These are phyloP conservation scores for Podaxis sp. DNA, from an alignment of 768 basidiomycete species.

Conservation along the genomic window DNA sequence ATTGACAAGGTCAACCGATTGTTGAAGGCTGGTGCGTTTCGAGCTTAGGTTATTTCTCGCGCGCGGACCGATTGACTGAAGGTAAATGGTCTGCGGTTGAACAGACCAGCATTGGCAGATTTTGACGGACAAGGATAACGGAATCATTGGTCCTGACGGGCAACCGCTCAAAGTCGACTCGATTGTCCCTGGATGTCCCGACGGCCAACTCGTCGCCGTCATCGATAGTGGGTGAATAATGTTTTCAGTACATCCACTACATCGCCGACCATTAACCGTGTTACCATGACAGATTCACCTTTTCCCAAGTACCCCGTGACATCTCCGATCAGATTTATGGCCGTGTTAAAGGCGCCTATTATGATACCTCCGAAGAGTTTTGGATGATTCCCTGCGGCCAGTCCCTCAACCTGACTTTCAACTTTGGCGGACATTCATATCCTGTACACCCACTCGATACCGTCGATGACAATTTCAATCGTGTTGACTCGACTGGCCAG, in stretches of 20 bases:
- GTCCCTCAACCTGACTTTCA: slow-evolving; percentile 67
- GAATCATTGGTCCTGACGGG: slow-evolving; percentile 79
- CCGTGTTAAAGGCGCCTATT: slow-evolving; percentile 50
- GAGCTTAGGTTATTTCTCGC: not conserved
- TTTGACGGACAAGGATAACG: slow-evolving; percentile 61
- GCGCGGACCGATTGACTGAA: not conserved
- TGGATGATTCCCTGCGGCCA: slow-evolving; percentile 80
- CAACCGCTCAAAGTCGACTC: slow-evolving; percentile 56
- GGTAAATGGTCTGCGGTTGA: slow-evolving; percentile 4
- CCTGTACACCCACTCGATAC: slow-evolving; percentile 77
- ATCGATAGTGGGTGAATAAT: slow-evolving; percentile 62
- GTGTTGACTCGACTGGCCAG: slow-evolving; percentile 23
- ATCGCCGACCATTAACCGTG: not conserved
- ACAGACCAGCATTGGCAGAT: slow-evolving; percentile 81
- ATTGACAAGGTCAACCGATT: slow-evolving; percentile 64
- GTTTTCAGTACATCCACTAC: not conserved
- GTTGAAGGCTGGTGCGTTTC: slow-evolving; percentile 40
- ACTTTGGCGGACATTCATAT: slow-evolving; percentile 65
- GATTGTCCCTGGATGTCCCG: slow-evolving; percentile 66
- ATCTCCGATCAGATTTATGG: slow-evolving; percentile 64
- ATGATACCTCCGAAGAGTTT: slow-evolving; percentile 42
- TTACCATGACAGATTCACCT: not conserved
- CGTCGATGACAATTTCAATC: slow-evolving; percentile 61
- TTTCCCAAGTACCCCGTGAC: slow-evolving; percentile 20
- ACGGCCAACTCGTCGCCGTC: slow-evolving; percentile 65